Evolutionary conservation across 2,329 filamentous ascomycete species (phyloP), one percentile per base, ranked within the genome.

Genomic region (Xylariaceae sp.): DNA sequence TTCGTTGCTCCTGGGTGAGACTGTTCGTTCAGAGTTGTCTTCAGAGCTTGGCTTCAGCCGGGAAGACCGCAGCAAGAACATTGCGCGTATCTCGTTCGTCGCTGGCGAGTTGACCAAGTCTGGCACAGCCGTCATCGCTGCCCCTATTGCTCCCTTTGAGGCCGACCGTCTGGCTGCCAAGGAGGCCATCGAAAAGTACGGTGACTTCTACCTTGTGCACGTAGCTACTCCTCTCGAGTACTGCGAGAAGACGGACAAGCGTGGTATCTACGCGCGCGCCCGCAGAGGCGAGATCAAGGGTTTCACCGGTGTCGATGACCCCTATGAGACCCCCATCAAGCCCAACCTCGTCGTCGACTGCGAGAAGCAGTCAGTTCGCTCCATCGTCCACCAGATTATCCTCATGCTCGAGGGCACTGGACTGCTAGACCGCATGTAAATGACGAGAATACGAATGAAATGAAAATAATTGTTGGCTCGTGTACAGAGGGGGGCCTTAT

Each of bases 301-400:
- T 65, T 99, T 99, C 83, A 99, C 94, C 6, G 94, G 94, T 70
- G 92, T 99, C 59, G 93, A 97, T 73, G 93, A 97, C 79, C 92
- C 94, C 53, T 99, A 99, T 73, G 94, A 99, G 86, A 73, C 76
- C 18, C 94, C 94, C 8, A 70, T 77, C 66, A 92, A 93, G 77
- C 84, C 92, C 37, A 87, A 97, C 73, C 80, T 99, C 65, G 85
- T 86, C 4, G 93, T 97, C 45, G 89, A 97, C 75, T 75, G 88
- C 58, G 87, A 89, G 77, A 94, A 88, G 83, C 91, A 90, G 76
- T 89, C 86, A 66, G 92, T 97, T 52, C 84, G 94, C 71, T 94
- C 89, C 61, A 93, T 93, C 63, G 94, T 99, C 56, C 94, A 99
- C 80, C 90, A 97, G 83, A 97, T 99, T 71, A 84, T 99, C 64